Percentiles rank a stretch among this genome's conserved stretches.
phyloP scores from a whole-genome alignment of 768 basidiomycete genomes.

The Auriculariales sp. region DNA sequence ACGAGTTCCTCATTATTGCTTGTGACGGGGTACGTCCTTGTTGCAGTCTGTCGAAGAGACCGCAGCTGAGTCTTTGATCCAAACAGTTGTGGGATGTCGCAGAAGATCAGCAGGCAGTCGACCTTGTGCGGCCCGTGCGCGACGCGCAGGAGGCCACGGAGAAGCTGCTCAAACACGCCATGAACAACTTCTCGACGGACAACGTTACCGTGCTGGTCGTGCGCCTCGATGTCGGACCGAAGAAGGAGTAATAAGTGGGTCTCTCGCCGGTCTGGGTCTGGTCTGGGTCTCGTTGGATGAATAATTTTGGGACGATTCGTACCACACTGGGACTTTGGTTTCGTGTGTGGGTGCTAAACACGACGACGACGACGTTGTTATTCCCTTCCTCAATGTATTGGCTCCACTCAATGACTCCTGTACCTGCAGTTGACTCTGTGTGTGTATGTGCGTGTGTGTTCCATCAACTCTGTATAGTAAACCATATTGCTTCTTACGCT shows the following conservation, averaged over 20 bases:
- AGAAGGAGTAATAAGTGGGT: not conserved
- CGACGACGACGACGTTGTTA: no score
- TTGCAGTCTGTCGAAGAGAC: not conserved
- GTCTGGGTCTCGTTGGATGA: no score
- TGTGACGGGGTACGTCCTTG: constrained; percentile 82
- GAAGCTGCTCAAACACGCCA: constrained; percentile 65
- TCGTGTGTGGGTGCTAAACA: no score
- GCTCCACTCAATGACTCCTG: no score
- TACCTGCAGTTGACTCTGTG: no score
- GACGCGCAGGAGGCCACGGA: constrained; percentile 78
- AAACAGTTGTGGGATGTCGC: constrained; percentile 92
- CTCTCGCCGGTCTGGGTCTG: no score
- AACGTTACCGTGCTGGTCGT: constrained; percentile 89
- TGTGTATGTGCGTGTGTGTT: no score
- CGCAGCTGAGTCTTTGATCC: not conserved
- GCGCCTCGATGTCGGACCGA: constrained; percentile 32
- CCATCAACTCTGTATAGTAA: no score
- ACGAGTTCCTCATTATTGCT: constrained; percentile 89
- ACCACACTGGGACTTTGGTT: no score
- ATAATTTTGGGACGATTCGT: no score
- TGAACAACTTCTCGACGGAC: constrained; percentile 81
- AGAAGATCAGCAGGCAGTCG: constrained; percentile 79
- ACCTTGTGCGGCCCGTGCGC: constrained; percentile 54
- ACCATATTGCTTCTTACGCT: no score
- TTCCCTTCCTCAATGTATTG: no score